Percentiles rank a stretch among this genome's conserved stretches.
These are phyloP conservation scores for Dactylella cylindrospora DNA, from an alignment of 2,329 filamentous ascomycete genomes.

Conservation along the genomic window DNA sequence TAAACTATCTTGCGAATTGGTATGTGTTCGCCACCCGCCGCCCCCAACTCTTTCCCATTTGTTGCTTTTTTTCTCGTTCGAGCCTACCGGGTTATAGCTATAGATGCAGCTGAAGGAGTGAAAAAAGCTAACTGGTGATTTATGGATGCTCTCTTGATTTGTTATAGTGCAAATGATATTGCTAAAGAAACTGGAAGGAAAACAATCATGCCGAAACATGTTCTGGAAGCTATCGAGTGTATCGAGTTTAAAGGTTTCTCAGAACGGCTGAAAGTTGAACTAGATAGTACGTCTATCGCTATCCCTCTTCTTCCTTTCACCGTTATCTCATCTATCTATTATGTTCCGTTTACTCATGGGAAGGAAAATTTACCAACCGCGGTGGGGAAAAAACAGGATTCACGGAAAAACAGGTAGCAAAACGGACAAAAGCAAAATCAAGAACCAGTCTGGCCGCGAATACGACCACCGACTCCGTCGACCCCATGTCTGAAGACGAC, in stretches of 20 bases:
- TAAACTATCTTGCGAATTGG: slow-evolving; percentile 75
- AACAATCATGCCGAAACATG: slow-evolving; percentile 66
- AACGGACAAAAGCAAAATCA: slow-evolving; percentile 17
- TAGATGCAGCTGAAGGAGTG: too few species aligned
- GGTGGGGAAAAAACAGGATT: slow-evolving; percentile 51
- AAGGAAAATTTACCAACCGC: too few species aligned
- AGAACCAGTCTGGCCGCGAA: slow-evolving; percentile 5
- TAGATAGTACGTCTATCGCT: slow-evolving; percentile 54
- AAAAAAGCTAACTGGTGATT: not conserved
- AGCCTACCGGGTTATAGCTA: too few species aligned
- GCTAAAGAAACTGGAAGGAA: slow-evolving; percentile 61
- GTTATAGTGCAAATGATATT: slow-evolving; percentile 68
- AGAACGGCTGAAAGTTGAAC: slow-evolving; percentile 71
- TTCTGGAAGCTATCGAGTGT: slow-evolving; percentile 94
- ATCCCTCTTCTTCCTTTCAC: not conserved
- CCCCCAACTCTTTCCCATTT: too few species aligned
- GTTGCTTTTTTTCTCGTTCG: not conserved
- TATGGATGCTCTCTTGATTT: not conserved
- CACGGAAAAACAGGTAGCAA: slow-evolving; percentile 12
- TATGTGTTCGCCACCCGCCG: too few species aligned
- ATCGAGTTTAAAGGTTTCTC: slow-evolving; percentile 85
- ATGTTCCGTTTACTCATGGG: not conserved
- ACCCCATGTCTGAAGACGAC: slow-evolving; percentile 41
- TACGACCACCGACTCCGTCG: slow-evolving; percentile 8
- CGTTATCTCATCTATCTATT: not conserved